Evolutionary conservation across 768 basidiomycete genomes (phyloP).

Genomic region (Coprinopsis cinerea): DNA sequence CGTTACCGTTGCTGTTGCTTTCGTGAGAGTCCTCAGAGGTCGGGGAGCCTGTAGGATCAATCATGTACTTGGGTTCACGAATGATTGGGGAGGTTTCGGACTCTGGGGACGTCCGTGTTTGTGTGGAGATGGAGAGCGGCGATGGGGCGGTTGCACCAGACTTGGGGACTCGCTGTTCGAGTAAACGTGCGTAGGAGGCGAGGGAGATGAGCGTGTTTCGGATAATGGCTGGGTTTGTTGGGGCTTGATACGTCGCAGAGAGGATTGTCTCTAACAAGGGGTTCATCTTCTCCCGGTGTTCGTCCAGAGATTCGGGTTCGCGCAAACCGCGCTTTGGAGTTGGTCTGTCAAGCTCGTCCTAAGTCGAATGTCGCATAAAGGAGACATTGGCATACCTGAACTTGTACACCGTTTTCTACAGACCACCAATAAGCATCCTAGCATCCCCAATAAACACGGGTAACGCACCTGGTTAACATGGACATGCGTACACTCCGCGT

Average conservation of each 20-base stretch:
- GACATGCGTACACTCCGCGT: slow-evolving; percentile 43
- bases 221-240: slow-evolving; percentile 3
- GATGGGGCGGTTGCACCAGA: background rate
- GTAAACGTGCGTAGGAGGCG: background rate
- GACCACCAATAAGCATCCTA: background rate
- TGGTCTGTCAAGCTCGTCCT: background rate
- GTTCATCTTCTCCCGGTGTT: background rate
- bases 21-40: no score
- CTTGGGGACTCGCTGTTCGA: background rate
- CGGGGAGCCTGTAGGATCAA: no score
- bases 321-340: background rate
- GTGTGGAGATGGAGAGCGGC: background rate
- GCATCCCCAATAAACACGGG: background rate
- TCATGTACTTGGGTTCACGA: no score
- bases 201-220: slow-evolving; percentile 1
- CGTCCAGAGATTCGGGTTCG: background rate
- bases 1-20: no score
- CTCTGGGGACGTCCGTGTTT: background rate
- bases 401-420: slow-evolving; percentile 10
- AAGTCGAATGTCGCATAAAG: background rate
- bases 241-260: background rate
- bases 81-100: no score
- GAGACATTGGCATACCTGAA: slow-evolving; percentile 12
- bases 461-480: slow-evolving; percentile 38
- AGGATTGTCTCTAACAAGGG: slow-evolving; percentile 1